Base-by-base conservation (phyloP, 2,329 filamentous ascomycete species). In the Colletotrichum coccodes region DNA sequence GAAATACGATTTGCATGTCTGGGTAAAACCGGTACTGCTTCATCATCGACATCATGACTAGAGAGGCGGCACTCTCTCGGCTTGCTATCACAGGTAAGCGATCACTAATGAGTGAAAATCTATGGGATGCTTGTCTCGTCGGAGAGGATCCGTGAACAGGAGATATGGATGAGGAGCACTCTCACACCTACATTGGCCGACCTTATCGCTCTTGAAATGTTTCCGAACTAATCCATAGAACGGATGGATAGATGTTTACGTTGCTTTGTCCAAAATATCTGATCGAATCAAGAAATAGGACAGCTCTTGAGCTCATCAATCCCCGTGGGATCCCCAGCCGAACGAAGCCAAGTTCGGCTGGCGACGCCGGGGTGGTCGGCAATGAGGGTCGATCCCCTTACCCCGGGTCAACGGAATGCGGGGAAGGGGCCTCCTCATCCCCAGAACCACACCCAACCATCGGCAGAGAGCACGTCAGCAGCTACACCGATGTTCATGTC, bases 351-450 rank as follows among this genome's bases (percentile, higher is more conserved):
- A 49, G 61, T 36, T 69, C 56, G 61, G 67, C 44, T 61, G 52
- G 57, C 44, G 40, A 53, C 23, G 62, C 47, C 38, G 64, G 53
- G 21, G 64, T 63, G 30, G 26, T 67, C 57, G 66, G 50, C 57
- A 69, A 69, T 50, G 42, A 57, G 49, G 47, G 61, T 38, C 58
- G 28, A 28, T 42, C 54, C 47, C 56, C 23, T 36, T 68, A 44
- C 66, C 67, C 68, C 68, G 68, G 68, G 59, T 56, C 49, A 72
- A 64, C 60, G 63, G 62, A 73, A 72, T 71, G 72, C 72, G 72
- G 72, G 72, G 72, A 73, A 73, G 71, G 49, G 46, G 40, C 53
- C 50, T 61, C 62, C 26, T 54, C 52, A 54, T 26, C 52, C 52
- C 52, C 54, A 46, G 18, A 28, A 32, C 40, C 28, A 38, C n/a